These are phyloP conservation scores for Dittrichia graveolens DNA, from an alignment of 129 eudicot genomes.

Conservation along the genomic window DNA sequence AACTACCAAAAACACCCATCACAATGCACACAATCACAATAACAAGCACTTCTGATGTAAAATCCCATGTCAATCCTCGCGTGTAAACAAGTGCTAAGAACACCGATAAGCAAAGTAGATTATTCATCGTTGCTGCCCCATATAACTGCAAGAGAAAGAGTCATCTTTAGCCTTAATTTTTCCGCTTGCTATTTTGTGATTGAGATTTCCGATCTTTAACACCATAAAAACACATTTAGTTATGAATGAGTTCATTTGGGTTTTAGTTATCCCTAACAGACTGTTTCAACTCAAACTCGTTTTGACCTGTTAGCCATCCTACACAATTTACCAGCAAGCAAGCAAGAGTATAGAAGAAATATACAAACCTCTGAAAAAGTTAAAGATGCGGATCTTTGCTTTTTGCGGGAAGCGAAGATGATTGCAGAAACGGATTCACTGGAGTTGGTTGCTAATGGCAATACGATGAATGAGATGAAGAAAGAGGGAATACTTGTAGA, in stretches of 20 bases:
- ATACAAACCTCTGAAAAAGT: constrained; percentile 90
- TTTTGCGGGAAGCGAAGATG: constrained; percentile 83
- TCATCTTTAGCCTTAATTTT: neutral
- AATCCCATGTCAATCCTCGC: constrained; percentile 82
- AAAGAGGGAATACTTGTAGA: constrained; percentile 91
- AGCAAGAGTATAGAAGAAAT: neutral
- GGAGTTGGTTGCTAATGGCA: constrained; percentile 90
- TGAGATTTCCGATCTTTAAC: no score
- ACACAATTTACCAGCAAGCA: neutral
- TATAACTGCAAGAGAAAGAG: constrained; percentile 54
- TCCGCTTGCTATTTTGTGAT: no score
- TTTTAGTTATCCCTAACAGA: neutral
- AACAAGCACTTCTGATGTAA: constrained; percentile 83
- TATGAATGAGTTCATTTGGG: neutral
- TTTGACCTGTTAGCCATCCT: neutral
- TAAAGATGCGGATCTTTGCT: constrained; percentile 76
- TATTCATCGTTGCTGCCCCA: constrained; percentile 93
- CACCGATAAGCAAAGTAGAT: constrained; percentile 74
- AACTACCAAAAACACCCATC: constrained; percentile 73
- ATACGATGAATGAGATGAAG: constrained; percentile 83
- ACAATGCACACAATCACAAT: constrained; percentile 75
- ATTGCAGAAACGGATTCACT: constrained; percentile 95
- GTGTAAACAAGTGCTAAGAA: constrained; percentile 78
- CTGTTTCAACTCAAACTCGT: neutral
- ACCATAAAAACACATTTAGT: no score